Evolutionary conservation across 2,329 filamentous ascomycete species (phyloP), one percentile per base, ranked within the genome.

Genomic region (Diaporthe sp.): DNA sequence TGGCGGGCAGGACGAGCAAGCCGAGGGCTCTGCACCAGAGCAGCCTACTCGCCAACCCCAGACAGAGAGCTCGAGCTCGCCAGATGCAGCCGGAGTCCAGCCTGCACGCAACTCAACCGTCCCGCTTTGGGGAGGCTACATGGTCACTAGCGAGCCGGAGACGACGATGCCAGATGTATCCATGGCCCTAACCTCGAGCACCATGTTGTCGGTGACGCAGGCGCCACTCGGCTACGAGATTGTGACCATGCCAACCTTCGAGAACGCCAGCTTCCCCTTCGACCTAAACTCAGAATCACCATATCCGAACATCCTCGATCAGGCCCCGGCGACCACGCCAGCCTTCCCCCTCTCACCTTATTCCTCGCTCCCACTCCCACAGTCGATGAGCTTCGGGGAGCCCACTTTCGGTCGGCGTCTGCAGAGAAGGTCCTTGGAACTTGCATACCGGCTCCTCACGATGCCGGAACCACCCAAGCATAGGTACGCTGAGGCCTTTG

Each of bases 321-420:
- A 70, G 76, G 76, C 70, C 81, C 81, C 71, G 32, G 37, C 61
- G 27, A 53, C 72, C 58, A 27, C 63, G 12, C 51, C 74, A 19
- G 58, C 71, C 15, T 53, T 58, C 32, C 37, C 68, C 30, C 47
- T 77, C 70, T 81, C 80, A 10, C 79, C 82, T 3, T 85, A 83
- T 51, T 79, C 81, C 9, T 76, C 82, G 0, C 80, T 88, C 22
- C 82, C 85, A 1, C 76, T 84, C 1, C 88, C 90, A 0, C 84
- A 81, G 30, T 91, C 90, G 0, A 92, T 92, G 80, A 87, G 90
- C 13, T 88, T 89, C 73, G 86, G 90, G 35, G 94, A 96, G 80
- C 84, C 86, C 1, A 92, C 88, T 1, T 96, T 97, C 77, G 91
- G 91, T 15, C 90, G 94, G 10, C 88, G 93, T 6, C 84, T 97